phyloP scores from a whole-genome alignment of 768 basidiomycete species.

The Russula abietina region DNA sequence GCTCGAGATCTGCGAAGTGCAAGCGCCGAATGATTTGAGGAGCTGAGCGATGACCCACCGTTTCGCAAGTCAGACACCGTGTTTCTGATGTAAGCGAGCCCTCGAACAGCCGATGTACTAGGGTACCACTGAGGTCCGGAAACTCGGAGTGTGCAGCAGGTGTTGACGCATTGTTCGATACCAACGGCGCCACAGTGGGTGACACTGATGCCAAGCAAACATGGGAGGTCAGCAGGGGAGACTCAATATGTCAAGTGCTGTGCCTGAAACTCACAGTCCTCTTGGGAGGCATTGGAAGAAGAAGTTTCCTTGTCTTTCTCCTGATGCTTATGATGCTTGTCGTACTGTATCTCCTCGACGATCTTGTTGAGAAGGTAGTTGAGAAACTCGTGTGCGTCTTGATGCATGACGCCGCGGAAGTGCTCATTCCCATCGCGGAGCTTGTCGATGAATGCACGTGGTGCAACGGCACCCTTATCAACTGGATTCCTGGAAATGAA shows the following conservation, averaged over 20 bases:
- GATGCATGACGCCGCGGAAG: slow-evolving; percentile 88
- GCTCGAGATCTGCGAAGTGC: slow-evolving; percentile 3
- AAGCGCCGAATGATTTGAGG: neutral
- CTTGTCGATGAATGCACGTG: slow-evolving; percentile 88
- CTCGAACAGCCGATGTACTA: slow-evolving; percentile 91
- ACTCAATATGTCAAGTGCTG: neutral
- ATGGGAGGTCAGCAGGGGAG: slow-evolving; percentile 6
- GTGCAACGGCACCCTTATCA: slow-evolving; percentile 81
- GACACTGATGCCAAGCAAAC: slow-evolving; percentile 41
- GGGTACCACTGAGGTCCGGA: slow-evolving; percentile 44
- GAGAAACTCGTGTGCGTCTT: slow-evolving; percentile 98
- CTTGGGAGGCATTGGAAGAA: slow-evolving; percentile 35
- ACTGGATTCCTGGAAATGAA: slow-evolving; percentile 74
- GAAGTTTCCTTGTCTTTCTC: slow-evolving; percentile 5
- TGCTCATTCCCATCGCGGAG: slow-evolving; percentile 88
- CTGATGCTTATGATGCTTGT: slow-evolving; percentile 37
- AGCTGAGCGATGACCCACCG: slow-evolving; percentile 41
- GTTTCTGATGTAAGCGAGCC: slow-evolving; percentile 95
- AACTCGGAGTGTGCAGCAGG: slow-evolving; percentile 43
- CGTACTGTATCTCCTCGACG: slow-evolving; percentile 86
- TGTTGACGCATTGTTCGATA: slow-evolving; percentile 36
- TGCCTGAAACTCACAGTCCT: slow-evolving; percentile 51
- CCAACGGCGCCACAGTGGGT: slow-evolving; percentile 51
- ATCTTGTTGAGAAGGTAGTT: slow-evolving; percentile 91
- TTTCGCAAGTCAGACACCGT: slow-evolving; percentile 95